Conservation (phyloP, 106 monocot species). For the Amphibolis antarctica region DNA sequence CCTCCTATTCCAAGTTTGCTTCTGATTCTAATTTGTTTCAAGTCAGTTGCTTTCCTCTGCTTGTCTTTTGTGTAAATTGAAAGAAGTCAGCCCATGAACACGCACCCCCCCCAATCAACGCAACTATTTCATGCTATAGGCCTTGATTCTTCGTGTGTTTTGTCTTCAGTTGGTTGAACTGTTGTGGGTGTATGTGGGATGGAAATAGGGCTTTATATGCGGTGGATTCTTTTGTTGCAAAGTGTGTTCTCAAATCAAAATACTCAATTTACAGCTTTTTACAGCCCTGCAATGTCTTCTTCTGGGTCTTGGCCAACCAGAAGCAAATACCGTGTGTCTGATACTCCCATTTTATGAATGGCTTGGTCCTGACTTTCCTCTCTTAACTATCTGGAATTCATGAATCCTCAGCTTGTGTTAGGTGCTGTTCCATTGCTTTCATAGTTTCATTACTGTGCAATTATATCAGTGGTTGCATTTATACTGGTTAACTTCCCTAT, state of each 20-base stretch:
- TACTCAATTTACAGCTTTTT: background rate
- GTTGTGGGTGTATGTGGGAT: background rate
- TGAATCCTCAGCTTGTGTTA: too few relatives aligned
- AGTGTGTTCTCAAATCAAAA: background rate
- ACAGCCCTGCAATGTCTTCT: too few relatives aligned
- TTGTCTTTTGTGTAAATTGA: background rate
- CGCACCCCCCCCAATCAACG: constrained; percentile 2
- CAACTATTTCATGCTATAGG: background rate
- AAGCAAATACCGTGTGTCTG: background rate
- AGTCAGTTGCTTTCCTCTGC: background rate
- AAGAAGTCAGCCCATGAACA: background rate
- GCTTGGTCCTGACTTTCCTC: background rate
- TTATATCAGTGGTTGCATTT: too few relatives aligned
- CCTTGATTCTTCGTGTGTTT: background rate
- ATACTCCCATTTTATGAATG: background rate
- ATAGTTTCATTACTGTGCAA: too few relatives aligned
- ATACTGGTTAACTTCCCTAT: too few relatives aligned
- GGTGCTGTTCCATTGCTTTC: too few relatives aligned
- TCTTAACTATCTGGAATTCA: too few relatives aligned
- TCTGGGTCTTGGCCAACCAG: too few relatives aligned
- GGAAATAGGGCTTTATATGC: background rate
- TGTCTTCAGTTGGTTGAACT: background rate
- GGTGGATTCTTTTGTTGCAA: background rate
- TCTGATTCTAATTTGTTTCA: constrained; percentile 4
- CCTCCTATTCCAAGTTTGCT: background rate